Evolutionary conservation across 164 flowering plant species (phyloP).

Genomic region (Houttuynia cordata): DNA sequence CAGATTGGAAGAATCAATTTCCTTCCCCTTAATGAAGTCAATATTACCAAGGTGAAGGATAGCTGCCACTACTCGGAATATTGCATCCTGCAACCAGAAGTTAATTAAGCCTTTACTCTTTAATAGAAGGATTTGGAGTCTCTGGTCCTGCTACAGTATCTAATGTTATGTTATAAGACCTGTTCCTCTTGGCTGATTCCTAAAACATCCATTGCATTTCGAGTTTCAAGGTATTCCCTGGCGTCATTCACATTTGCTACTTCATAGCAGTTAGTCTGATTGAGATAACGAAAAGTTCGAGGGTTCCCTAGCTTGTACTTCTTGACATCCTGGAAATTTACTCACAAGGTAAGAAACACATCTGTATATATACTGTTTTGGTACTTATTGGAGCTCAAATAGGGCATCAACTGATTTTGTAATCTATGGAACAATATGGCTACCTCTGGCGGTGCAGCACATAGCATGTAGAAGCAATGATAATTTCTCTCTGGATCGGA

Average conservation of each 20-base stretch:
- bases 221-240: constrained; percentile 49
- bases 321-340: constrained; percentile 45
- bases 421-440: neutral
- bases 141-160: neutral
- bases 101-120: neutral
- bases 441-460: constrained; percentile 86
- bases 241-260: constrained; percentile 65
- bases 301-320: constrained; percentile 62
- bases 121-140: too few relatives aligned
- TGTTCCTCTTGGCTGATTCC: constrained; percentile 74
- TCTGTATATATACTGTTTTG: neutral
- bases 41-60: constrained; percentile 82
- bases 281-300: constrained; percentile 64
- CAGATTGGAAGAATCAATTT: constrained; percentile 55
- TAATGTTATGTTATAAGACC: constrained; percentile 20
- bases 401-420: neutral
- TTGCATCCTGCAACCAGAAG: constrained; percentile 45
- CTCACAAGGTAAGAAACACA: neutral
- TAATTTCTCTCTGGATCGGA: constrained; percentile 79
- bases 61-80: constrained; percentile 77
- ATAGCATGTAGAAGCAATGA: constrained; percentile 85
- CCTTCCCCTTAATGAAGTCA: constrained; percentile 58
- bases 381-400: too few relatives aligned
- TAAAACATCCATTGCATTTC: constrained; percentile 83
- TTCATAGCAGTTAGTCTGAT: constrained; percentile 67